phyloP scores from a whole-genome alignment of 306 rosid species.

The Quercus suber region DNA sequence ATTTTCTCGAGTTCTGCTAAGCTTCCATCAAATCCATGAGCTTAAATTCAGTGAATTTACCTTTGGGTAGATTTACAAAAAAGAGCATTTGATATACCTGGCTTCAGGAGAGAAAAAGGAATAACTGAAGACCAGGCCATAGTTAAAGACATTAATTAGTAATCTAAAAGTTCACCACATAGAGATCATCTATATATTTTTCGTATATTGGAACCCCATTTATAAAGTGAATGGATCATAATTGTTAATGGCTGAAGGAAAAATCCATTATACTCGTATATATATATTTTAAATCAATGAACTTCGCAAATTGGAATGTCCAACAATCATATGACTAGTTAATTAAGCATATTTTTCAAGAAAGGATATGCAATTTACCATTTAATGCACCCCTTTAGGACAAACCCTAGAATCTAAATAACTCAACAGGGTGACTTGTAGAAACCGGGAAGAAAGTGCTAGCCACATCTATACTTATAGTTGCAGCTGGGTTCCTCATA shows the following conservation, averaged over 20 bases:
- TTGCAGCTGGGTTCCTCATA: too few relatives aligned
- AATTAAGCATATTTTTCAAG: conserved; percentile 13
- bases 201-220: not conserved
- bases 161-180: conserved; percentile 33
- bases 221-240: not conserved
- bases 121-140: conserved; percentile 79
- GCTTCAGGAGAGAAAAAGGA: conserved; percentile 76
- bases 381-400: not conserved
- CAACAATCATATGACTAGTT: conserved; percentile 10
- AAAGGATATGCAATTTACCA: not conserved
- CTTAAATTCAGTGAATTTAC: conserved; percentile 95
- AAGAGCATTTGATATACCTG: conserved; percentile 93
- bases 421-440: not conserved
- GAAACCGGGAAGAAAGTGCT: not conserved
- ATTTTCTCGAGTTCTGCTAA: conserved; percentile 95
- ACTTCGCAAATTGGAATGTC: not conserved
- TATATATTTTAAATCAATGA: not conserved
- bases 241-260: conserved; percentile 16
- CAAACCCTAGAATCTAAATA: not conserved
- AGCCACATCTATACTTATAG: too few relatives aligned
- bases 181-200: conserved; percentile 15
- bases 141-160: conserved; percentile 17
- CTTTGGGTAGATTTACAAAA: conserved; percentile 77
- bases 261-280: not conserved
- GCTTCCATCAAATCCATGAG: conserved; percentile 99